Base-by-base conservation (phyloP, 2,329 filamentous ascomycete genomes). In the Aspergillus fumigatus region DNA sequence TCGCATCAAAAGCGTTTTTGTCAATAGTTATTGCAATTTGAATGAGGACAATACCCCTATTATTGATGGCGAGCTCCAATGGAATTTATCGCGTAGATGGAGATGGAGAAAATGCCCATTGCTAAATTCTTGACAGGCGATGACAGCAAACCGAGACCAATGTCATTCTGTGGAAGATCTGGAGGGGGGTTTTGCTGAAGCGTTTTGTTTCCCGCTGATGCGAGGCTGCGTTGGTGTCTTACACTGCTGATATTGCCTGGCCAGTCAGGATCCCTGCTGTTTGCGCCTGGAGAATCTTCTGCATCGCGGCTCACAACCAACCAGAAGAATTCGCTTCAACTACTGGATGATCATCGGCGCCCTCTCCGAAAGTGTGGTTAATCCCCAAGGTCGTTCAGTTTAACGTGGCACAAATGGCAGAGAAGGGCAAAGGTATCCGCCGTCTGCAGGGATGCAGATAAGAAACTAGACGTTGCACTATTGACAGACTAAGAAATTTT, bases 171-270 rank as follows among this genome's bases (percentile, higher is more conserved):
- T 47, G 19, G 17, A 47, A 23, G 10, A 9, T 26, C 6, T 17
- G 43, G 43, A 23, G 43, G 43, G 43, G 21, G 10, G 21, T 47
- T 47, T 23, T 47, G 43, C 43, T 23, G 43, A 23, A 47, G 43
- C 43, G 8, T 17, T 25, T 47, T 14, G 21, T 21, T 23, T 47
- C 11, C 61, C 59, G 60, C 57, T 62, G 57, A 64, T 61, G 62
- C 62, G 58, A 59, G 62, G 47, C 58, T 64, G 62, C 62, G 55
- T 60, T 59, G 51, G 58, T 58, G 60, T 64, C 60, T 61, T 62
- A 62, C 62, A 59, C 52, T 19, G 51, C 50, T n/a, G 17, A n/a
- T 50, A 51, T 48, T 51, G 23, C 52, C 41, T 43, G 48, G 49
- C 52, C 51, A 56, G 53, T 19, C 51, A 48, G 19, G 26, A 47